These are phyloP conservation scores for Waltergamsia citrina DNA, from an alignment of 2,329 filamentous ascomycete genomes.

Conservation along the genomic window DNA sequence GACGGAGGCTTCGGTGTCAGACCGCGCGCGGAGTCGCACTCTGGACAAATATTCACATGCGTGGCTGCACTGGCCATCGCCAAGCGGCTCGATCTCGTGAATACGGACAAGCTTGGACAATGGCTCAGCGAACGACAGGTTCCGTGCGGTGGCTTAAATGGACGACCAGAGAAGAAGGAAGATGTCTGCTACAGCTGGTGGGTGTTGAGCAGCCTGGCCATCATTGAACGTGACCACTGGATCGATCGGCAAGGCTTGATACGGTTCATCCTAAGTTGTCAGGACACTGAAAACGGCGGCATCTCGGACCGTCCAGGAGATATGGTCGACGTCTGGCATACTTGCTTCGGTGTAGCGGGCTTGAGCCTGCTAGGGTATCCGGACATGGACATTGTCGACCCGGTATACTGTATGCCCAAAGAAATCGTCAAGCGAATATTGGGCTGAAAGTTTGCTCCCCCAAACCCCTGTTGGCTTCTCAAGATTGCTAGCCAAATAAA, in stretches of 20 bases:
- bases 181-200: slow-evolving; percentile 99
- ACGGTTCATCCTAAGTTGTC: slow-evolving; percentile 76
- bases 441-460: not conserved
- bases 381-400: slow-evolving; percentile 72
- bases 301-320: slow-evolving; percentile 86
- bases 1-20: slow-evolving; percentile 88
- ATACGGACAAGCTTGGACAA: slow-evolving; percentile 70
- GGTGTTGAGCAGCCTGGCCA: slow-evolving; percentile 85
- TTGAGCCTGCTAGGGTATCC: slow-evolving; percentile 74
- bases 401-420: slow-evolving; percentile 78
- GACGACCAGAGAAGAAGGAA: slow-evolving; percentile 87
- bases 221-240: slow-evolving; percentile 85
- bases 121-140: slow-evolving; percentile 95
- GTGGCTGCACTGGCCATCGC: slow-evolving; percentile 80
- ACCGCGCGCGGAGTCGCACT: slow-evolving; percentile 88
- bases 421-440: slow-evolving; percentile 41
- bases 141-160: slow-evolving; percentile 81
- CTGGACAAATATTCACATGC: slow-evolving; percentile 93
- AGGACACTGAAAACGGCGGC: slow-evolving; percentile 77
- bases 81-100: slow-evolving; percentile 68
- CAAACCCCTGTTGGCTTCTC: too few relatives aligned
- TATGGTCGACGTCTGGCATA: slow-evolving; percentile 97
- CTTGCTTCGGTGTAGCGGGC: slow-evolving; percentile 79
- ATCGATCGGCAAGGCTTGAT: slow-evolving; percentile 76
- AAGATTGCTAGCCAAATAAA: too few relatives aligned